A percentile compares a stretch with the other conserved stretches of the same genome.
Conservation (phyloP, 1,284 basidiomycete species). For the Tremellales sp. region DNA sequence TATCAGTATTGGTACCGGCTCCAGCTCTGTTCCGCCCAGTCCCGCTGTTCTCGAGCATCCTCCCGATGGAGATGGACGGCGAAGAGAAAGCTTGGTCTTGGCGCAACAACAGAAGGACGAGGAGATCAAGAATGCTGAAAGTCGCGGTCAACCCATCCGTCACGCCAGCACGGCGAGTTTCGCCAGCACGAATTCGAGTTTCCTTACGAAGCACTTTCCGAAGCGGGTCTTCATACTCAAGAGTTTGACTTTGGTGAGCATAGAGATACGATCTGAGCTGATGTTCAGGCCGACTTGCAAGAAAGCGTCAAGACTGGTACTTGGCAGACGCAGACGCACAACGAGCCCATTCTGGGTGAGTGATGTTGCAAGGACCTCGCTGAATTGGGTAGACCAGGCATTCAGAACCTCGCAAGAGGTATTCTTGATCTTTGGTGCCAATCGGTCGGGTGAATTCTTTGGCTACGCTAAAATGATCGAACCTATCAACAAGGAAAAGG, state of each 20-base stretch:
- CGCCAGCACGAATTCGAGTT: conserved; percentile 50
- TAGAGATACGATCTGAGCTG: neutral
- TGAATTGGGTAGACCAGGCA: conserved; percentile 64
- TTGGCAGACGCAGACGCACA: conserved; percentile 93
- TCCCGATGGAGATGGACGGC: conserved; percentile 32
- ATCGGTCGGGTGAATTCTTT: conserved; percentile 75
- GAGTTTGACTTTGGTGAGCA: conserved; percentile 67
- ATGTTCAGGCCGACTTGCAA: conserved; percentile 69
- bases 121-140: conserved; percentile 46
- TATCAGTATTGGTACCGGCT: neutral
- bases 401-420: conserved; percentile 82
- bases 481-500: conserved; percentile 38
- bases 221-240: conserved; percentile 90
- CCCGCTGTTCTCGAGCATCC: conserved; percentile 32
- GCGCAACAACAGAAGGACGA: neutral
- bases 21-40: conserved; percentile 22
- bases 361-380: neutral
- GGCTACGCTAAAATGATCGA: conserved; percentile 67
- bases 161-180: conserved; percentile 57
- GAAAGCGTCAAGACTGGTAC: conserved; percentile 73
- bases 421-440: conserved; percentile 84
- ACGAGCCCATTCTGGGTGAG: conserved; percentile 66
- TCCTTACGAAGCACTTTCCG: conserved; percentile 72
- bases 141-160: conserved; percentile 2
- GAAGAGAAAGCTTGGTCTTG: conserved; percentile 24